Evolutionary conservation across 371 early-diverging fungal species (phyloP).

Genomic region (Circinella minor): DNA sequence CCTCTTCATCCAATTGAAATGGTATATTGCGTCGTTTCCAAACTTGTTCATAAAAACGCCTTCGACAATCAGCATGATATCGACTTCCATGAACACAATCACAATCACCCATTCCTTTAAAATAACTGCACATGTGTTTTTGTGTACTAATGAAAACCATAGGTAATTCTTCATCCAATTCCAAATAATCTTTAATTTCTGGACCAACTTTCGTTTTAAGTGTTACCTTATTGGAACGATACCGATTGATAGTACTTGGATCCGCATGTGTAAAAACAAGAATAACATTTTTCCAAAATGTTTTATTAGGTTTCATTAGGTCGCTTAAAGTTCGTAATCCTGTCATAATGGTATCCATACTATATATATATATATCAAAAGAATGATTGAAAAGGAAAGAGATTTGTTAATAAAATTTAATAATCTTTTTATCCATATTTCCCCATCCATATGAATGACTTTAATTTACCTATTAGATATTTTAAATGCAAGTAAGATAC

Average conservation of each 20-base stretch:
- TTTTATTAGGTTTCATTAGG: conserved; percentile 20
- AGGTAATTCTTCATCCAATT: conserved; percentile 31
- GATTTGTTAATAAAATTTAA: too few relatives aligned
- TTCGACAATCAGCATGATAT: conserved; percentile 43
- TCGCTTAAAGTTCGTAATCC: conserved; percentile 28
- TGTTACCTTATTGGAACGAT: conserved; percentile 34
- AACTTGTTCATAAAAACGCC: conserved; percentile 45
- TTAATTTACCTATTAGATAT: conserved; percentile 24
- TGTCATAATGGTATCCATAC: conserved; percentile 36
- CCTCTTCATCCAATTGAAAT: conserved; percentile 11
- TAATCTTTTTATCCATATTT: too few relatives aligned
- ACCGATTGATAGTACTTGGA: conserved; percentile 18
- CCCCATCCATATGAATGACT: too few relatives aligned
- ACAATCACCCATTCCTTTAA: conserved; percentile 43
- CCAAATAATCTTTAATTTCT: conserved; percentile 28
- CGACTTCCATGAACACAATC: conserved; percentile 43
- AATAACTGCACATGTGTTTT: conserved; percentile 36
- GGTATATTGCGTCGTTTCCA: conserved; percentile 29
- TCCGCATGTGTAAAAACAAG: conserved; percentile 52
- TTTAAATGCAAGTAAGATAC: conserved; percentile 19
- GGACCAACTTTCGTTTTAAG: conserved; percentile 33
- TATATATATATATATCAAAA: too few relatives aligned
- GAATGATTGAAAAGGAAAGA: too few relatives aligned
- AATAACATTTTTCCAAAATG: conserved; percentile 45
- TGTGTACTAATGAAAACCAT: conserved; percentile 50